Conservation (phyloP, 2,329 filamentous ascomycete genomes). For the Beauveria scarabaeidicola region DNA sequence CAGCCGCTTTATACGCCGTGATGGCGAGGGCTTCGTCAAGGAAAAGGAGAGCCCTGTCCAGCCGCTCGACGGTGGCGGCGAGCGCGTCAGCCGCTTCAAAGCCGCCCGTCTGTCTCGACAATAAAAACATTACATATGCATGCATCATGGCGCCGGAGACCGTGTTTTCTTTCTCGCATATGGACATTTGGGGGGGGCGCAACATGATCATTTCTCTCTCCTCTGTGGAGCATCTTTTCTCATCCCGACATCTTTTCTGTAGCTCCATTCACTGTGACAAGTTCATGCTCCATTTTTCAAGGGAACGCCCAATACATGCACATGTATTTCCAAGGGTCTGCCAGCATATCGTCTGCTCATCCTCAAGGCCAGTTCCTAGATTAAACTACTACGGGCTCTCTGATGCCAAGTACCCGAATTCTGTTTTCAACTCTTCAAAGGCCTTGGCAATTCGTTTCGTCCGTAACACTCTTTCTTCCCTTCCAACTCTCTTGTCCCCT, state of each 20-base stretch:
- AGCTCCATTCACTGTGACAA: neutral
- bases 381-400: slow-evolving; percentile 46
- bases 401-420: slow-evolving; percentile 39
- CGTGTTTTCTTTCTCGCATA: slow-evolving; percentile 7
- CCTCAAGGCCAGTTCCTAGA: slow-evolving; percentile 47
- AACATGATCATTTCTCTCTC: neutral
- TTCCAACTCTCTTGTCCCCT: no score
- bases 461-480: slow-evolving; percentile 39
- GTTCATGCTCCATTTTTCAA: neutral
- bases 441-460: slow-evolving; percentile 56
- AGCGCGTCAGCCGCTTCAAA: slow-evolving; percentile 64
- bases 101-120: slow-evolving; percentile 55
- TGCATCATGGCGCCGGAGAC: slow-evolving; percentile 7
- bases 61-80: slow-evolving; percentile 56
- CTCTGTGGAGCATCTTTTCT: neutral
- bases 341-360: slow-evolving; percentile 46
- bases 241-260: neutral
- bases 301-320: neutral
- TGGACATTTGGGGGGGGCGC: neutral
- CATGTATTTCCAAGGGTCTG: slow-evolving; percentile 33
- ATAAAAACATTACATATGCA: slow-evolving; percentile 22
- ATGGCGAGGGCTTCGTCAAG: slow-evolving; percentile 66
- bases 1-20: slow-evolving; percentile 71
- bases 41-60: slow-evolving; percentile 60
- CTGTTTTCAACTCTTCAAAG: slow-evolving; percentile 27